Evolutionary conservation across 163 green algal genomes (phyloP).

Genomic region (Chlamydomonas reinhardtii): DNA sequence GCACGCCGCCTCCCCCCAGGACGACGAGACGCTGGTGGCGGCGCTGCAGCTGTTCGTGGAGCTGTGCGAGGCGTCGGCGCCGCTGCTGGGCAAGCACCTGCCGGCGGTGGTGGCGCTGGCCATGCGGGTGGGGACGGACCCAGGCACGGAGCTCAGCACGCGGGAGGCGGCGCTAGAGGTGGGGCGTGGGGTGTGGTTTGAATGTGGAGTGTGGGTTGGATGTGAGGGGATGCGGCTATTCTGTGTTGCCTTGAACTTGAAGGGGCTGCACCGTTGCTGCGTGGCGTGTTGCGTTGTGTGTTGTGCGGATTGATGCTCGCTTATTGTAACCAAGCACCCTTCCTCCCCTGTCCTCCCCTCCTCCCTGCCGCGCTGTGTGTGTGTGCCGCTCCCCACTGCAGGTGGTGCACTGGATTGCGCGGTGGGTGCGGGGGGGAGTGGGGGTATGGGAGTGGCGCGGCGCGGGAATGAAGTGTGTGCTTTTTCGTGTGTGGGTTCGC

Average conservation of each 20-base stretch:
- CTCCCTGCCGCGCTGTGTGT: too few species aligned
- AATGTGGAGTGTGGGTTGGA: too few species aligned
- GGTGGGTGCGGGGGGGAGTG: conserved; percentile 26
- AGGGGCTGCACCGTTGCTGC: too few species aligned
- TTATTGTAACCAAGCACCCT: too few species aligned
- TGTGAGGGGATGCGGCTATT: too few species aligned
- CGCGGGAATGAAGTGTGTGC: not conserved
- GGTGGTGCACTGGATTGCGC: conserved; percentile 63
- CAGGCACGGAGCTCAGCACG: conserved; percentile 54
- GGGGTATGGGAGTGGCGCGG: too few species aligned
- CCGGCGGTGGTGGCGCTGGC: conserved; percentile 54
- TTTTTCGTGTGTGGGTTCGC: too few species aligned
- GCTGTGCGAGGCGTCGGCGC: conserved; percentile 66
- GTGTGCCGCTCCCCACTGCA: conserved; percentile 11
- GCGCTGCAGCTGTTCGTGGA: conserved; percentile 69
- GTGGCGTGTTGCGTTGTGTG: too few species aligned
- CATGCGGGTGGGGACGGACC: conserved; percentile 53
- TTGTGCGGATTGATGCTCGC: too few species aligned
- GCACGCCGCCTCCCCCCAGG: not conserved
- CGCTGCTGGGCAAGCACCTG: conserved; percentile 67
- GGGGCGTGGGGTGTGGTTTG: not conserved
- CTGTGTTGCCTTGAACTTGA: too few species aligned
- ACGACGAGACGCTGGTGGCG: conserved; percentile 59
- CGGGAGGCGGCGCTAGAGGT: conserved; percentile 67
- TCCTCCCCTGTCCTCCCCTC: not conserved